These are phyloP conservation scores for Globisporangium spiculum DNA, from an alignment of 352 stramenopile genomes.

Conservation along the genomic window DNA sequence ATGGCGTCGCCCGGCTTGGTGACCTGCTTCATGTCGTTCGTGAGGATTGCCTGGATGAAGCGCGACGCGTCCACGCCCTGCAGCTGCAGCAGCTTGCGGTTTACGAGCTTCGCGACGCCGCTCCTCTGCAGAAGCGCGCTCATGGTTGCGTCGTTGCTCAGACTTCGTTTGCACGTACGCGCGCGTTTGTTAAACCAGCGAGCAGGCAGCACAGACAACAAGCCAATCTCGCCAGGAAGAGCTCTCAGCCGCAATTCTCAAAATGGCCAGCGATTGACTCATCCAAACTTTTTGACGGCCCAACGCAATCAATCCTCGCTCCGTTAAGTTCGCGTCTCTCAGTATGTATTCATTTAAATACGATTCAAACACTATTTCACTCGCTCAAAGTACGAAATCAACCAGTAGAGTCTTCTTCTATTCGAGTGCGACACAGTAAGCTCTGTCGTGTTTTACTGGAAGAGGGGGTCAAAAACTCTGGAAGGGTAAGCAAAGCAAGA, in stretches of 20 bases:
- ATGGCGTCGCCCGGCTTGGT: slow-evolving; percentile 48
- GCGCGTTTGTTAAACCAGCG: slow-evolving; percentile 6
- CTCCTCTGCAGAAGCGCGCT: slow-evolving; percentile 32
- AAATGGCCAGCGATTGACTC: neutral
- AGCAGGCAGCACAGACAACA: neutral
- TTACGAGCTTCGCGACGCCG: slow-evolving; percentile 46
- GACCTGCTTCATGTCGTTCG: slow-evolving; percentile 79
- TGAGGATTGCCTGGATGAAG: slow-evolving; percentile 82
- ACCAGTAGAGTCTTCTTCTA: neutral
- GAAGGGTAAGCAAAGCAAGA: slow-evolving; percentile 7
- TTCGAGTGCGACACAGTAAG: neutral
- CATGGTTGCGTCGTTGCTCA: neutral
- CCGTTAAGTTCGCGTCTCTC: neutral
- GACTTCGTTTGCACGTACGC: neutral
- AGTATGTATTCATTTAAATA: neutral
- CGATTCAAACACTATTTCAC: neutral
- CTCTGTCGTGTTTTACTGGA: slow-evolving; percentile 3
- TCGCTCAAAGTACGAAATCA: neutral
- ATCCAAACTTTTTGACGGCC: neutral
- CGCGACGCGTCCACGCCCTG: slow-evolving; percentile 61
- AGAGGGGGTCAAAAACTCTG: slow-evolving; percentile 11
- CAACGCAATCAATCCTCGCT: neutral
- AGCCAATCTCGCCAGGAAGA: neutral
- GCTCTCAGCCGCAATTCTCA: neutral
- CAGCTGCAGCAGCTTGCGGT: slow-evolving; percentile 64